These are phyloP conservation scores for Nicotiana undulata DNA, from an alignment of 257 asterid genomes.

Conservation along the genomic window DNA sequence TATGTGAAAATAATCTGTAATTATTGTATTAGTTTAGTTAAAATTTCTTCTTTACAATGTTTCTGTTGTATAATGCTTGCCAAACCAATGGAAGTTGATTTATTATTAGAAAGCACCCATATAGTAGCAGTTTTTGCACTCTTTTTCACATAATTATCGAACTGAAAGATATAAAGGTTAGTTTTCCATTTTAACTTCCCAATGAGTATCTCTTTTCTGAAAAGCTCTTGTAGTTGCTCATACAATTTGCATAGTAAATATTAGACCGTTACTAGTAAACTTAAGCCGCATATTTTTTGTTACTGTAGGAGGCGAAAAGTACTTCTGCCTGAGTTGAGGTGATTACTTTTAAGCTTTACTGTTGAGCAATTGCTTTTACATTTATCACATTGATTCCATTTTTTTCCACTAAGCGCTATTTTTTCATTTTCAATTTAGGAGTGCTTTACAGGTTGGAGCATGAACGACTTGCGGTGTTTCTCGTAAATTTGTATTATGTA, in stretches of 20 bases:
- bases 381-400: neutral
- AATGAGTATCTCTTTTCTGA: no score
- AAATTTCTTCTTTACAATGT: neutral
- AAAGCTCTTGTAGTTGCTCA: no score
- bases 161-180: no score
- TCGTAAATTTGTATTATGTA: slow-evolving; percentile 53
- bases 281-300: neutral
- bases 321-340: slow-evolving; percentile 58
- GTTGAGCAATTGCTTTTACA: slow-evolving; percentile 5
- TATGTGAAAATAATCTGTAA: neutral
- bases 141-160: neutral
- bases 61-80: neutral
- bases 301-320: no score
- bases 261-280: no score
- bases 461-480: slow-evolving; percentile 62
- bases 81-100: neutral
- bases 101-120: neutral
- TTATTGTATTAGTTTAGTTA: neutral
- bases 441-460: slow-evolving; percentile 41
- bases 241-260: no score
- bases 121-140: neutral
- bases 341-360: no score
- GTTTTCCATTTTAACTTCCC: no score
- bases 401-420: slow-evolving; percentile 9
- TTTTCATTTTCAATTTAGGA: slow-evolving; percentile 47